Conservation (phyloP, 441 rosid genomes). For the Euphorbia neoarborescens region DNA sequence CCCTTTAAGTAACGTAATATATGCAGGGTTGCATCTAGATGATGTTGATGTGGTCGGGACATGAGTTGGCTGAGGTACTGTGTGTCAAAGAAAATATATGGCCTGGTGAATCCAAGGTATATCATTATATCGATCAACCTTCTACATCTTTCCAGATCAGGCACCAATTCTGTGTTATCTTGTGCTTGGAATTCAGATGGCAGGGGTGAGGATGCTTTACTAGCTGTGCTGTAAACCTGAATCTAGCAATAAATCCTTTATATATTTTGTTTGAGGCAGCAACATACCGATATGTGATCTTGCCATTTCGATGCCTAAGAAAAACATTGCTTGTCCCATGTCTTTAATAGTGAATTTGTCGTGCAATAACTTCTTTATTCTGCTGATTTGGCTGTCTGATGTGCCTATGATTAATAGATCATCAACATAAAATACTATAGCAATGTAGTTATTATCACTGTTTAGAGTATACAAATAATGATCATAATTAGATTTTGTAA, state of each 20-base stretch:
- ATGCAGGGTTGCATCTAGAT: not conserved
- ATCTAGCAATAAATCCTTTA: not conserved
- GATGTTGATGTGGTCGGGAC: not conserved
- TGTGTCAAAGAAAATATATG: not conserved
- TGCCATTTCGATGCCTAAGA: not conserved
- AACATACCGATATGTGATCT: not conserved
- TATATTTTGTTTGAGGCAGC: not conserved
- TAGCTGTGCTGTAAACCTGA: not conserved
- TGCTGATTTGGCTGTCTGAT: not conserved
- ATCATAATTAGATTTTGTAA: not conserved
- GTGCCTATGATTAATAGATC: not conserved
- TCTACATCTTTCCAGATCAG: not conserved
- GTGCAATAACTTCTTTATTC: not conserved
- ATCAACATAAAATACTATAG: not conserved
- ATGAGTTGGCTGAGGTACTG: not conserved
- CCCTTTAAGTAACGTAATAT: not conserved
- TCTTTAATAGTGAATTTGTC: not conserved
- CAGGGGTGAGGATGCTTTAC: not conserved
- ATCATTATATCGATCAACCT: not conserved
- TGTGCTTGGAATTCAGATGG: not conserved
- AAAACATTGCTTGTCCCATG: not conserved
- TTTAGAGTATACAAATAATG: not conserved
- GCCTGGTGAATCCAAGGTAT: not conserved
- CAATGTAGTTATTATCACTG: not conserved
- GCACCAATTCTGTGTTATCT: not conserved